Evolutionary conservation across 139 green algal species (phyloP).

Genomic region (Yamagishiella unicocca): DNA sequence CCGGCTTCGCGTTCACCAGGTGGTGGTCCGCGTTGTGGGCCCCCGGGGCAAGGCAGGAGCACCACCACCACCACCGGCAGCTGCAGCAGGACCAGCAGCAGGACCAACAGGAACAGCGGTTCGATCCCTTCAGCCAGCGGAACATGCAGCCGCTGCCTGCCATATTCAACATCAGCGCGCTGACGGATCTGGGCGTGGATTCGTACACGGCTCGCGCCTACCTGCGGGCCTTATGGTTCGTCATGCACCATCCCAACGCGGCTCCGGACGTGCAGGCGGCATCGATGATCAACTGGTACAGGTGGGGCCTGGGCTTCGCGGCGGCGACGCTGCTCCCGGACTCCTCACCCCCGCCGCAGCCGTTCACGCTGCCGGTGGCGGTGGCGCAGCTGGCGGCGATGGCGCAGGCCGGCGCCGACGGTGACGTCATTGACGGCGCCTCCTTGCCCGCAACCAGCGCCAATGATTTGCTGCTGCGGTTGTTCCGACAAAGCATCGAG

Average conservation of each 20-base stretch:
- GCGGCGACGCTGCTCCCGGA: neutral
- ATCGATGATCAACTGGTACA: constrained; percentile 12
- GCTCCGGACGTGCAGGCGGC: constrained; percentile 2
- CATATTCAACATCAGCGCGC: neutral
- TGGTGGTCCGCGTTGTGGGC: neutral
- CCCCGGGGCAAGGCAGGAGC: neutral
- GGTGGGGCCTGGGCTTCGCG: neutral
- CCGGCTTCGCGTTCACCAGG: neutral
- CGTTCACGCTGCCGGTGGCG: neutral
- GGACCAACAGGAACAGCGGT: neutral
- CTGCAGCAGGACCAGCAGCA: neutral
- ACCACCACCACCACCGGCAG: neutral
- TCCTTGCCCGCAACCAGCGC: neutral
- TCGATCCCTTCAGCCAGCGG: neutral
- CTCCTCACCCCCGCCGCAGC: neutral
- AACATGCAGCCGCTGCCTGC: neutral
- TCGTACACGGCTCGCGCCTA: neutral
- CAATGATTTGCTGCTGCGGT: neutral
- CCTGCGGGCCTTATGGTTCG: neutral
- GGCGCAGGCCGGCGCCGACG: neutral
- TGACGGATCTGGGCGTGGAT: neutral
- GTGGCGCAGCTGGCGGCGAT: neutral
- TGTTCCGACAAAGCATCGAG: neutral
- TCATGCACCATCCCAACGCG: constrained; percentile 1
- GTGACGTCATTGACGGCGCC: neutral